Conservation (phyloP, 140 eudicot species). For the Ambrosia hybrid region DNA sequence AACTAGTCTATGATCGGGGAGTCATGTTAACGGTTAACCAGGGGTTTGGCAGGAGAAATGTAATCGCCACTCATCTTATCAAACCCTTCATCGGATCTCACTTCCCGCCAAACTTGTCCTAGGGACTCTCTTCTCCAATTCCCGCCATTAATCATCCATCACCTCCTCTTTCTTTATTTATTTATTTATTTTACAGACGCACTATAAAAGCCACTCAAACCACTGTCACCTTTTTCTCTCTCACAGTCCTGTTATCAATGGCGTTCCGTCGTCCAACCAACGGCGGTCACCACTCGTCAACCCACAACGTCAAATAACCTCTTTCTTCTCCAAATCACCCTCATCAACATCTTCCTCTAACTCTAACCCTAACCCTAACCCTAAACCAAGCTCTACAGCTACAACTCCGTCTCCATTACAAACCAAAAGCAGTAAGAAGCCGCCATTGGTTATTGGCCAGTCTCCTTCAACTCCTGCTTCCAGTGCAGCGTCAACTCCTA, state of each 20-base stretch:
- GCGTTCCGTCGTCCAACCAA: constrained; percentile 52
- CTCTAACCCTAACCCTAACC: constrained; percentile 43
- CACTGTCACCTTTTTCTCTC: not conserved
- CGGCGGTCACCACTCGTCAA: constrained; percentile 94
- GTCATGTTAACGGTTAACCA: too few relatives aligned
- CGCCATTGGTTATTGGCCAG: constrained; percentile 41
- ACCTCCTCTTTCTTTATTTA: too few relatives aligned
- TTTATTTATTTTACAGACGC: too few relatives aligned
- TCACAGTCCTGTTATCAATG: not conserved
- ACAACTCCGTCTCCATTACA: constrained; percentile 62
- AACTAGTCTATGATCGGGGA: too few relatives aligned
- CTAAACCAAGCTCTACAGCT: too few relatives aligned
- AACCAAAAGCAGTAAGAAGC: constrained; percentile 50
- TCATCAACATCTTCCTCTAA: constrained; percentile 29
- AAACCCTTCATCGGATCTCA: too few relatives aligned
- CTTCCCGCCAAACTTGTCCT: constrained; percentile 19
- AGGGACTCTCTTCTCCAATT: not conserved
- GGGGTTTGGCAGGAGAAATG: too few relatives aligned
- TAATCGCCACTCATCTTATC: too few relatives aligned
- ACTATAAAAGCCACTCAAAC: not conserved
- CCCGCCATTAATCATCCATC: constrained; percentile 11
- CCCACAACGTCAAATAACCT: constrained; percentile 90
- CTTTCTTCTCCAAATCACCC: constrained; percentile 70
- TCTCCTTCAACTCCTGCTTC: constrained; percentile 36
- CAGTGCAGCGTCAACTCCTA: constrained; percentile 4